A percentile compares a stretch with the other conserved stretches of the same genome.
These are phyloP conservation scores for Colletotrichum liriopes DNA, from an alignment of 2,329 filamentous ascomycete species.

Conservation along the genomic window DNA sequence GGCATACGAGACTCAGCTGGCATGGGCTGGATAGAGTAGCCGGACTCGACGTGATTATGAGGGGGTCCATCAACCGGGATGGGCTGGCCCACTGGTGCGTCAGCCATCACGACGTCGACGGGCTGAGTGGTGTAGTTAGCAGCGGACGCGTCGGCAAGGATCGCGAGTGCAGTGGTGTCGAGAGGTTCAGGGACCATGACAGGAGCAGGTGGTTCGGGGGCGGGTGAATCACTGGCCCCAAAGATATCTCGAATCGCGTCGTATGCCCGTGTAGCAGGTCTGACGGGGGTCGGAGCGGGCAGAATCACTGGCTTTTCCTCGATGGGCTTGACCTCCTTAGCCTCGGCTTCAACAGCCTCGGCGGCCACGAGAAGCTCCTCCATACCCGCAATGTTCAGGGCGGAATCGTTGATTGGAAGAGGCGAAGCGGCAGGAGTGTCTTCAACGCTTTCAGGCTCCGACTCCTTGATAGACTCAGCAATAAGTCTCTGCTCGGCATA, in stretches of 20 bases:
- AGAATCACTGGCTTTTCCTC: constrained; percentile 33
- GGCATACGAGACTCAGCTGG: constrained; percentile 24
- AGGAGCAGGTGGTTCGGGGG: constrained; percentile 35
- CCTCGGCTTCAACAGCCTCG: constrained; percentile 33
- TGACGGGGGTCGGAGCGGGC: constrained; percentile 35
- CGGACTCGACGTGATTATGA: constrained; percentile 29
- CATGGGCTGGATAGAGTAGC: constrained; percentile 27
- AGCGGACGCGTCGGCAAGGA: constrained; percentile 34
- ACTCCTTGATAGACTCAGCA: constrained; percentile 47
- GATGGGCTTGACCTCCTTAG: constrained; percentile 6
- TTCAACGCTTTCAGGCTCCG: constrained; percentile 45
- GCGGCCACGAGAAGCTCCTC: constrained; percentile 34
- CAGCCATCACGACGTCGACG: constrained; percentile 27
- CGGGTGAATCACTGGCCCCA: constrained; percentile 47
- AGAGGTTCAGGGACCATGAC: constrained; percentile 16
- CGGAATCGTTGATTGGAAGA: constrained; percentile 37
- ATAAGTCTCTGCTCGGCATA: constrained; percentile 33
- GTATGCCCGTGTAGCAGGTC: constrained; percentile 45
- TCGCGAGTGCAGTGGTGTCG: constrained; percentile 30
- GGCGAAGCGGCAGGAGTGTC: constrained; percentile 43
- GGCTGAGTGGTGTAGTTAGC: constrained; percentile 17
- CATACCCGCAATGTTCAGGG: constrained; percentile 35
- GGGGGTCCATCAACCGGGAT: constrained; percentile 21
- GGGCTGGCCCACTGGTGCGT: constrained; percentile 18
- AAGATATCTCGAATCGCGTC: constrained; percentile 59